phyloP scores from a whole-genome alignment of 1,139 yeast genomes.

The Debaryomyces robertsiae region DNA sequence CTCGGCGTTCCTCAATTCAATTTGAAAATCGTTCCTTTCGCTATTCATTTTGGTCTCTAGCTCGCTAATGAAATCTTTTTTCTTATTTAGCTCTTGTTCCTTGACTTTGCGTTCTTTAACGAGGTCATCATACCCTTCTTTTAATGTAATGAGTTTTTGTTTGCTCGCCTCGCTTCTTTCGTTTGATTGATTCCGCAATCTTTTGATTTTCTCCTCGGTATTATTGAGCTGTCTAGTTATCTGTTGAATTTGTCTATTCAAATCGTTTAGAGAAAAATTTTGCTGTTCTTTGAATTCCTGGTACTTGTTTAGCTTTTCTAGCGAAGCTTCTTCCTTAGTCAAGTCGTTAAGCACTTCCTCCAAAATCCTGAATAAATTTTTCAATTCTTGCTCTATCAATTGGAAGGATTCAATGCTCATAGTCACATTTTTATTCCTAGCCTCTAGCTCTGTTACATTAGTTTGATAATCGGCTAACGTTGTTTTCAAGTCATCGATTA shows the following conservation, averaged over 20 bases:
- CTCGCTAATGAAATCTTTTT: conserved; percentile 48
- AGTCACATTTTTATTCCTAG: conserved; percentile 52
- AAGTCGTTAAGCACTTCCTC: conserved; percentile 62
- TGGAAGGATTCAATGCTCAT: conserved; percentile 63
- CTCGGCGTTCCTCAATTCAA: conserved; percentile 56
- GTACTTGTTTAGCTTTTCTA: conserved; percentile 38
- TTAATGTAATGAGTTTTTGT: conserved; percentile 46
- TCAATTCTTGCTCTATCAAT: conserved; percentile 56
- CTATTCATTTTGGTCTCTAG: conserved; percentile 51
- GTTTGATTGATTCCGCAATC: conserved; percentile 51
- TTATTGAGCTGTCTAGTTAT: conserved; percentile 54
- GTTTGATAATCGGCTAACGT: conserved; percentile 47
- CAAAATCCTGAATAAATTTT: conserved; percentile 50
- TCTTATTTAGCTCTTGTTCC: conserved; percentile 54
- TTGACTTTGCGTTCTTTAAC: conserved; percentile 53
- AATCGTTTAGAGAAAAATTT: conserved; percentile 47
- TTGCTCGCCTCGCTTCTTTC: conserved; percentile 49
- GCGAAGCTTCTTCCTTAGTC: conserved; percentile 47
- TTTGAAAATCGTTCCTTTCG: conserved; percentile 48
- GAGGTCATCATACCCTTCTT: conserved; percentile 49
- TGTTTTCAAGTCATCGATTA: conserved; percentile 57
- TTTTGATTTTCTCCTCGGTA: conserved; percentile 55
- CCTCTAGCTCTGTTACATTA: conserved; percentile 46
- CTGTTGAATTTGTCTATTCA: conserved; percentile 53
- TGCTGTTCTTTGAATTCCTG: conserved; percentile 53